Conservation (phyloP, 495 filamentous ascomycete genomes). For the Lasiosphaeria hispida region DNA sequence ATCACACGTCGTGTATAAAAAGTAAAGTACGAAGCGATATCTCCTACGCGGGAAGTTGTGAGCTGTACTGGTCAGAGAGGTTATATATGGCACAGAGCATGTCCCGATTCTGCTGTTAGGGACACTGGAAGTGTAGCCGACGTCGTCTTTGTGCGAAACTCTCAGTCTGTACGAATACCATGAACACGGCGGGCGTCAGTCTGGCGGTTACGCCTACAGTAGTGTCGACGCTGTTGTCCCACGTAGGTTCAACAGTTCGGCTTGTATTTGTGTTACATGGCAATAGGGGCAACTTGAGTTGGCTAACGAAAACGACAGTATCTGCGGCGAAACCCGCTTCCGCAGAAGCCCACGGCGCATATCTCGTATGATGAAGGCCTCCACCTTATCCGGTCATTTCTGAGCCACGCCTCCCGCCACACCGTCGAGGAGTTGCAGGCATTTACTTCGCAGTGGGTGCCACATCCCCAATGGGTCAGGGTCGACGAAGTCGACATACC, state of each 20-base stretch:
- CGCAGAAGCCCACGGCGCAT: conserved; percentile 76
- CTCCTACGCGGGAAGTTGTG: neutral
- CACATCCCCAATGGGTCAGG: conserved; percentile 82
- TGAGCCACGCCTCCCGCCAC: conserved; percentile 76
- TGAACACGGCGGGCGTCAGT: conserved; percentile 72
- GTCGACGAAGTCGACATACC: conserved; percentile 72
- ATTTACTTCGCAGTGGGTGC: conserved; percentile 88
- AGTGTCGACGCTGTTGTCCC: conserved; percentile 71
- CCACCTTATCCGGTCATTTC: conserved; percentile 80
- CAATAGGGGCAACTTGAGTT: neutral
- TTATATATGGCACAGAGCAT: neutral
- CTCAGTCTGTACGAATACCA: conserved; percentile 12
- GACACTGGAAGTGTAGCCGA: neutral
- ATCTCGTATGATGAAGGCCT: conserved; percentile 94
- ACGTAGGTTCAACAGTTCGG: conserved; percentile 51
- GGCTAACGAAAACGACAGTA: conserved; percentile 53
- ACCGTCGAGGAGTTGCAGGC: conserved; percentile 88
- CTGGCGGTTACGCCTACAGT: conserved; percentile 77
- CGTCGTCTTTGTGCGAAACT: neutral
- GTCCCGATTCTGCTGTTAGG: neutral
- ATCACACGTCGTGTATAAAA: neutral
- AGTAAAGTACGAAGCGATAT: neutral
- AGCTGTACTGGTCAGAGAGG: neutral
- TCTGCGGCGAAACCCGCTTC: conserved; percentile 70
- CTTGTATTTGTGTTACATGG: conserved; percentile 16